Conservation (phyloP, 352 stramenopile genomes). For the Phytophthora chlamydospora region DNA sequence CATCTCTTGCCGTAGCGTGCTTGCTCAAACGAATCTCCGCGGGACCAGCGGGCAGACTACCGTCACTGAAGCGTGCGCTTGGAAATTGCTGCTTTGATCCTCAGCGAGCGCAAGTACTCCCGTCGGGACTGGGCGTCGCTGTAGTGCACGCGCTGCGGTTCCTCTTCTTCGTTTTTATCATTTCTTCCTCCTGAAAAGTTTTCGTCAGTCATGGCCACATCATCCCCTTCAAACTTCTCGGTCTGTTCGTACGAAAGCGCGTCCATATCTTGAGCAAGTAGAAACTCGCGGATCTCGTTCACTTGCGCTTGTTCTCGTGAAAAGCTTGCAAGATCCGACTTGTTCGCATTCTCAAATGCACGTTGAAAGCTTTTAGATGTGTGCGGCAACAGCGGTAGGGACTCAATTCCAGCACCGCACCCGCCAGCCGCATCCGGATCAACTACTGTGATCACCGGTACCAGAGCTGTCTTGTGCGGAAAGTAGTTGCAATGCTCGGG, state of each 20-base stretch:
- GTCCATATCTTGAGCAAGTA: constrained; percentile 36
- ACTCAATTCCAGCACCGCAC: background rate
- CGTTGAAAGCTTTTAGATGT: constrained; percentile 31
- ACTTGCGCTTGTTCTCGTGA: constrained; percentile 18
- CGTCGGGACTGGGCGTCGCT: constrained; percentile 23
- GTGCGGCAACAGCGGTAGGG: constrained; percentile 7
- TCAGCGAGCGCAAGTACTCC: constrained; percentile 34
- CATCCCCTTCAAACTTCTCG: background rate
- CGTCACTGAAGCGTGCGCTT: constrained; percentile 21
- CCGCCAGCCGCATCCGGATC: constrained; percentile 31
- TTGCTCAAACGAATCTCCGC: constrained; percentile 10
- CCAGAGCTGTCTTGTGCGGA: constrained; percentile 58
- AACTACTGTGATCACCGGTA: constrained; percentile 66
- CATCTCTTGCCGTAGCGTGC: background rate
- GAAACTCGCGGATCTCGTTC: constrained; percentile 29
- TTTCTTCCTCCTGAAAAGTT: background rate
- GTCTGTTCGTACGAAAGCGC: constrained; percentile 15
- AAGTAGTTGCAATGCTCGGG: constrained; percentile 71
- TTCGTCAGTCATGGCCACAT: background rate
- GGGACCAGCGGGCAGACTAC: background rate
- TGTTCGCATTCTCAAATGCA: constrained; percentile 27
- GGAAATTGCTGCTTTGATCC: constrained; percentile 15
- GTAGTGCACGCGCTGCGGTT: constrained; percentile 26
- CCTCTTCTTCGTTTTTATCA: background rate
- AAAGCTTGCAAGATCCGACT: constrained; percentile 4